Conservation (phyloP, 2,329 filamentous ascomycete species). For the Fusarium nanum region DNA sequence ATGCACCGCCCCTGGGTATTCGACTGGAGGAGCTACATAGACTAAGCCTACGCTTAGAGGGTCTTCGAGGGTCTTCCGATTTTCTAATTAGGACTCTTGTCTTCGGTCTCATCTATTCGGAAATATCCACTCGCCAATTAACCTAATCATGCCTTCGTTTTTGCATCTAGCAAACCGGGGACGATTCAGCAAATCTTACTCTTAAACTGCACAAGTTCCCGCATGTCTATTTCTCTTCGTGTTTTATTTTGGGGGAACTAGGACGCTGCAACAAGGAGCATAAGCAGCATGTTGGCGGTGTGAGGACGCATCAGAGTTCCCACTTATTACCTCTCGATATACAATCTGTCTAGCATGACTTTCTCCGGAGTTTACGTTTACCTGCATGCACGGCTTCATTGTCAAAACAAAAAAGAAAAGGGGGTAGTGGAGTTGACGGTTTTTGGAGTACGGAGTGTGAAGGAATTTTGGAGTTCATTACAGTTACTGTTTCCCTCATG, state of each 20-base stretch:
- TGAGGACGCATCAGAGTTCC: not conserved
- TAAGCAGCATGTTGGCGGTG: not conserved
- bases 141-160: not conserved
- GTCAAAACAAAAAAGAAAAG: constrained; percentile 17
- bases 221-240: constrained; percentile 7
- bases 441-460: constrained; percentile 27
- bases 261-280: not conserved
- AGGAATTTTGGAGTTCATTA: constrained; percentile 34
- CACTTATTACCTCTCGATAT: not conserved
- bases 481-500: constrained; percentile 9
- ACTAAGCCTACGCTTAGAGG: constrained; percentile 45
- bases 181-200: constrained; percentile 10
- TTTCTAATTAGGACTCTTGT: constrained; percentile 24
- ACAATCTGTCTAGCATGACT: not conserved
- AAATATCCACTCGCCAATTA: constrained; percentile 9
- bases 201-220: not conserved
- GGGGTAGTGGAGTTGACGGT: constrained; percentile 29
- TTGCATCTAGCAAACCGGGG: not conserved
- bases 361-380: constrained; percentile 13
- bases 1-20: constrained; percentile 32
- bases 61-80: constrained; percentile 37
- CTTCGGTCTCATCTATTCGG: constrained; percentile 4
- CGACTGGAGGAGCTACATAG: constrained; percentile 37
- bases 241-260: not conserved
- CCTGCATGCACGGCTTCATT: constrained; percentile 16